Percentiles rank a stretch among this genome's conserved stretches.
phyloP scores from a whole-genome alignment of 306 rosid genomes.

The Ochetophila trinervis region DNA sequence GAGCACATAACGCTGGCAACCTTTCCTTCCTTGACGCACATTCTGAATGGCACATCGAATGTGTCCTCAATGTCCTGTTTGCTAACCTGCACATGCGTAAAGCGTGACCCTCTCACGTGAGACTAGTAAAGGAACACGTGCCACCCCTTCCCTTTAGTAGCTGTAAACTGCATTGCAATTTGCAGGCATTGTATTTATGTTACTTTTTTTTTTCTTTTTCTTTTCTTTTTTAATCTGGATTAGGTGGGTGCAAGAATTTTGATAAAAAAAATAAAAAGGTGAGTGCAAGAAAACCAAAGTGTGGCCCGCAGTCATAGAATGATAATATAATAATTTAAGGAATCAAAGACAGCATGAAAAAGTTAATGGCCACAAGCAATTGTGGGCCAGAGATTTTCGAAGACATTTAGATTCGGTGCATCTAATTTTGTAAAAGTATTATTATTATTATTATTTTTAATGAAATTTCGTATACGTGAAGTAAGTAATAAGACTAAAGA shows the following conservation, averaged over 20 bases:
- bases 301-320: not conserved
- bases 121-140: too few relatives aligned
- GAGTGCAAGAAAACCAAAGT: not conserved
- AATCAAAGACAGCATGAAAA: too few relatives aligned
- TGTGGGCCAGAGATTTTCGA: too few relatives aligned
- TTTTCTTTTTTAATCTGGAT: too few relatives aligned
- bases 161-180: too few relatives aligned
- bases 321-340: not conserved
- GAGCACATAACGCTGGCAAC: conserved; percentile 97
- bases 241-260: not conserved
- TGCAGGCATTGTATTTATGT: too few relatives aligned
- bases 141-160: too few relatives aligned
- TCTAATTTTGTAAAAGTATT: not conserved
- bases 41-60: conserved; percentile 79
- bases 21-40: conserved; percentile 84
- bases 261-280: too few relatives aligned
- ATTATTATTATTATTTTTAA: not conserved
- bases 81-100: conserved; percentile 50
- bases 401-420: too few relatives aligned
- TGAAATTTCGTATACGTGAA: not conserved
- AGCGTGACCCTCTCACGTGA: not conserved
- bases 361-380: too few relatives aligned
- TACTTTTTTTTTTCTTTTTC: too few relatives aligned
- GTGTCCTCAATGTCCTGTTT: conserved; percentile 89
- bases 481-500: not conserved